phyloP scores from a whole-genome alignment of 2,329 filamentous ascomycete species.

The Stemphylium beticola region DNA sequence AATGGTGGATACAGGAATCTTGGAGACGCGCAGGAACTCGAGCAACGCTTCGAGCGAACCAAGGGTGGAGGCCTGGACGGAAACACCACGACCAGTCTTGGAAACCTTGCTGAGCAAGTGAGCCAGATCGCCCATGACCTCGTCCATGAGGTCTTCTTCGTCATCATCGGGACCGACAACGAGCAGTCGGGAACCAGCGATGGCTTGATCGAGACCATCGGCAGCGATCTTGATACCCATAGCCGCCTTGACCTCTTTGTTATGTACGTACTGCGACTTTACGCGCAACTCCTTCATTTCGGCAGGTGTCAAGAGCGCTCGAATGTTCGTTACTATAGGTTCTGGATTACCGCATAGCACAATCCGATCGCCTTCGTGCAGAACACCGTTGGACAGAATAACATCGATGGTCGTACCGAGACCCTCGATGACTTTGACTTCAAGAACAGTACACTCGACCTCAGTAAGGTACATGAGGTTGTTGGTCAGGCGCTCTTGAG shows the following conservation, averaged over 20 bases:
- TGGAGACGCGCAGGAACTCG: slow-evolving; percentile 93
- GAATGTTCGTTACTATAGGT: slow-evolving; percentile 91
- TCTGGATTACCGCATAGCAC: slow-evolving; percentile 97
- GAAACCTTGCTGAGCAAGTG: slow-evolving; percentile 89
- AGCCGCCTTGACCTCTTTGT: slow-evolving; percentile 98
- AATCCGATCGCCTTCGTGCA: slow-evolving; percentile 92
- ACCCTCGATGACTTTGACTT: slow-evolving; percentile 99
- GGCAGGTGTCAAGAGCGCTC: slow-evolving; percentile 90
- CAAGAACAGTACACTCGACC: slow-evolving; percentile 95
- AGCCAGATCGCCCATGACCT: slow-evolving; percentile 94
- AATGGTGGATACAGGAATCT: slow-evolving; percentile 97
- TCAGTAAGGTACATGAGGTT: slow-evolving; percentile 98
- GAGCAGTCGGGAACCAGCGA: slow-evolving; percentile 92
- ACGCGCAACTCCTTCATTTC: slow-evolving; percentile 92
- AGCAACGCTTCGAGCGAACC: slow-evolving; percentile 95
- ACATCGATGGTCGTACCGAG: slow-evolving; percentile 99
- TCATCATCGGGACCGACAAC: slow-evolving; percentile 95
- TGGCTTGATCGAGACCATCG: slow-evolving; percentile 92
- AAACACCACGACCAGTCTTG: slow-evolving; percentile 91
- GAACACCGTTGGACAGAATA: slow-evolving; percentile 91
- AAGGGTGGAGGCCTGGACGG: slow-evolving; percentile 94
- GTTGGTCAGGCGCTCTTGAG: slow-evolving; percentile 96
- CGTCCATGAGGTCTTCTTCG: slow-evolving; percentile 94
- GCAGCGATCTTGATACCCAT: slow-evolving; percentile 99
- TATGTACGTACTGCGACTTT: slow-evolving; percentile 96